Base-by-base conservation (phyloP, 116 monocot genomes). In the Zostera marina region DNA sequence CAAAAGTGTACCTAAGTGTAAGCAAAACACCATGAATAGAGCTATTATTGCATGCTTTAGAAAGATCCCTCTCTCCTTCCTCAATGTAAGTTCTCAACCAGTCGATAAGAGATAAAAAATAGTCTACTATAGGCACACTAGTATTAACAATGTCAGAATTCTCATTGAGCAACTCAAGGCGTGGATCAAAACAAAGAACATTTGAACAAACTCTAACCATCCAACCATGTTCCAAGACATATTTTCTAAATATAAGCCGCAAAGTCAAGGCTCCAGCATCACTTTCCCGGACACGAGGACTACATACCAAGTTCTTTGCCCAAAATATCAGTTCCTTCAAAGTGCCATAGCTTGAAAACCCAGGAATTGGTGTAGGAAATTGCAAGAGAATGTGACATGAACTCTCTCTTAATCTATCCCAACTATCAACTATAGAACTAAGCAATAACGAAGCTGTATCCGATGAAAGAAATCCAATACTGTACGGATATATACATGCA, bases 261-360 rank as follows among this genome's bases (percentile, higher is more conserved):
- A 91, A 71, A 46, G 87, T 83, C 65, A 99, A 75, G 9, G 99
- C 99, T 46, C 99, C 99, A 41, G 99, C 91, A 79, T 99, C 99
- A 73, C 99, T 87, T 77, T 99, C 99, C 65, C 99, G 71, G 14
- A 99, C 99, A 44, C 99, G 91, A 64, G 99, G 86, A 73, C 99
- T 99, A 47, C 70, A 76, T 5, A 99, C 87, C 61, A 99, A 69
- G 45, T 65, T 81, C 56, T 83, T 91, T 32, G 91, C 99, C 98
- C 99, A 99, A 40, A 56, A 56, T 60, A 99, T 79, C 40, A 87
- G 55, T 41, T 70, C 60, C 52, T 79, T 71, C 58, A 99, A 66
- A n/a, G 78, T 70, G 17, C 75, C 67, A 41, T 22, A 41, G 46
- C 66, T 71, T 20, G 72, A 70, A 65, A 99, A 83, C 51, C 91